Base-by-base conservation (phyloP, 2,329 filamentous ascomycete genomes). In the Berkeleyomyces basicola region DNA sequence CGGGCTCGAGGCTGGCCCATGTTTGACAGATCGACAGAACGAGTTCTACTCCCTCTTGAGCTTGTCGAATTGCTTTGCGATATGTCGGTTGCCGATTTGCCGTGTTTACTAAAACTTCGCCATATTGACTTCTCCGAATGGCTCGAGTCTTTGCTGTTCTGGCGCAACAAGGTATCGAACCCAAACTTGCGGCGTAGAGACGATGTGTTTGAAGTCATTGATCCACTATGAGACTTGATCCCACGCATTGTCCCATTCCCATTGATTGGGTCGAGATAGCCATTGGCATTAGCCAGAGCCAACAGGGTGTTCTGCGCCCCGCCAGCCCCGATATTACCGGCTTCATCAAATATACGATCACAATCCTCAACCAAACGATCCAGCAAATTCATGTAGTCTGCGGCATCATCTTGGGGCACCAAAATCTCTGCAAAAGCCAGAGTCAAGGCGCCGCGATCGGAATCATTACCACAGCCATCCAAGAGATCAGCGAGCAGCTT, bases 341-440 rank as follows among this genome's bases (percentile, higher is more conserved):
- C 59, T 64, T 88, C 84, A 61, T 90, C 87, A 68, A 96, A 96
- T n/a, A 96, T 84, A 39, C 84, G 82, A 63, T 95, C 89, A 66
- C 88, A 90, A 70, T 96, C 91, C 66, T 95, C 88, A 0, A 96
- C 90, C 31, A 96, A 80, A 23, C 89, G 84, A 73, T 96, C 91
- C 55, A 96, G 78, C 11, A 96, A 76, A 62, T 92, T 93, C 67
- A 96, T 91, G 70, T 92, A 93, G 66, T 90, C 82, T 64, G 88
- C 84, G 1, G 90, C 84, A 65, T 85, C 83, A 37, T 61, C 60
- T 14, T 63, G 49, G n/a, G 61, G 61, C 1, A 93, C 87, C 5
- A 97, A 76, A 59, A 96, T 78, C 70, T 96, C 90, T 0, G 90
- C 86, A 75, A 97, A 96, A 0, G 90, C 88, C 53, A 89, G 83